Evolutionary conservation across 192 early-diverging fungal genomes (phyloP), one percentile per base, ranked within the genome.

Genomic region (Backusella luteola): DNA sequence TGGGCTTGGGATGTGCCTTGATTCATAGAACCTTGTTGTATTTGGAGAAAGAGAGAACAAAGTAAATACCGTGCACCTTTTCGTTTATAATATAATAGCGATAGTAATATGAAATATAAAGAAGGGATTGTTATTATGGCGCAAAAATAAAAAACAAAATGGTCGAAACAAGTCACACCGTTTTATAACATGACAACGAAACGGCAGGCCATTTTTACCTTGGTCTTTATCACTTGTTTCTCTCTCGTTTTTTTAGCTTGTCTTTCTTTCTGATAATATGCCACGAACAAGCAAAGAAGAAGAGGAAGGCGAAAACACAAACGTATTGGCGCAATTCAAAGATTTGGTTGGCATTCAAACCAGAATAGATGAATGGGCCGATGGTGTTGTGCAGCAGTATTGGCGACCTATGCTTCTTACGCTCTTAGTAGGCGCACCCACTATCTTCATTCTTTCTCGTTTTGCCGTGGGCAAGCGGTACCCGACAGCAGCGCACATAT

Each of bases 401-500:
- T 79, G 78, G 78, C 59, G 78, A 71, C 78, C 78, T 2, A 39
- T 71, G 1, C 21, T 56, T n/a, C 9, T 66, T n/a, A 52, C 67
- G 0, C 21, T 79, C 8, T n/a, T 46, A n/a, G 77, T 86, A 53
- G 84, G 83, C 0, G 11, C 81, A 1, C 77, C 78, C 5, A 49
- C 73, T 9, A 1, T 69, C 7, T 77, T 73, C 29, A 35, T 74
- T 2, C 0, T 86, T 5, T 78, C 81, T 6, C 56, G 44, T 0
- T 56, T 53, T 39, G 12, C 76, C 14, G 67, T 80, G 15, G 83
- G 83, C 35, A 79, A 80, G n/a, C 72, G 88, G 17, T 88, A 84
- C 36, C 77, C 80, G 17, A 82, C 87, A 3, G 68, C 81, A 3
- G 83, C 73, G 0, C 84, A 88, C 67, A 79, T 89, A 35, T 85